A percentile compares a stretch with the other conserved stretches of the same genome.
phyloP scores from a whole-genome alignment of 176 grass and related monocot genomes.

The Avena eriantha region DNA sequence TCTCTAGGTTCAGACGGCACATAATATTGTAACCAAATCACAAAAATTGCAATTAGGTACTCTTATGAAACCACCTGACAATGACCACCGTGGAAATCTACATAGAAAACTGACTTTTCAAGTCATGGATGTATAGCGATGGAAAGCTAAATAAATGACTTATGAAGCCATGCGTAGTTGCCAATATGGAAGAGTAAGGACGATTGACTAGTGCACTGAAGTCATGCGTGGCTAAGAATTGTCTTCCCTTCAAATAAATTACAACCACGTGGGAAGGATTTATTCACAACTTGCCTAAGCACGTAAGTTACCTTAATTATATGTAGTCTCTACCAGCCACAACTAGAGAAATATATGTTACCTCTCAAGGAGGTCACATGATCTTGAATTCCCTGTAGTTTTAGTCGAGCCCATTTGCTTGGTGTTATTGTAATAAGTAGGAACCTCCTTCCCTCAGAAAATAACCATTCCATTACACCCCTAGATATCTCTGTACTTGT shows the following conservation, averaged over 20 bases:
- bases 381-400: too few relatives aligned
- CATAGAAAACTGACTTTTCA: slow-evolving; percentile 24
- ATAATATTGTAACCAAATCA: slow-evolving; percentile 3
- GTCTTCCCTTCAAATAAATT: slow-evolving; percentile 16
- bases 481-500: too few relatives aligned
- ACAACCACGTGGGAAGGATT: not conserved
- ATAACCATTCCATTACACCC: too few relatives aligned
- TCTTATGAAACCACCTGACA: not conserved
- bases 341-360: too few relatives aligned
- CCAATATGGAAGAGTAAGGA: not conserved
- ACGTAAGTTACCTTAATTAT: not conserved
- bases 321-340: not conserved
- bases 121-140: not conserved
- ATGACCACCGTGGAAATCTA: not conserved
- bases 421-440: too few relatives aligned
- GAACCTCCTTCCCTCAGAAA: too few relatives aligned
- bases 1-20: not conserved
- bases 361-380: too few relatives aligned
- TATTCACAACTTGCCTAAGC: not conserved
- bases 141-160: not conserved
- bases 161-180: not conserved
- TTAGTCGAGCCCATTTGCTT: too few relatives aligned
- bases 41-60: not conserved
- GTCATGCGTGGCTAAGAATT: slow-evolving; percentile 12
- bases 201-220: not conserved